Base-by-base conservation (phyloP, 768 basidiomycete species). In the Trametes cinnabarina region DNA sequence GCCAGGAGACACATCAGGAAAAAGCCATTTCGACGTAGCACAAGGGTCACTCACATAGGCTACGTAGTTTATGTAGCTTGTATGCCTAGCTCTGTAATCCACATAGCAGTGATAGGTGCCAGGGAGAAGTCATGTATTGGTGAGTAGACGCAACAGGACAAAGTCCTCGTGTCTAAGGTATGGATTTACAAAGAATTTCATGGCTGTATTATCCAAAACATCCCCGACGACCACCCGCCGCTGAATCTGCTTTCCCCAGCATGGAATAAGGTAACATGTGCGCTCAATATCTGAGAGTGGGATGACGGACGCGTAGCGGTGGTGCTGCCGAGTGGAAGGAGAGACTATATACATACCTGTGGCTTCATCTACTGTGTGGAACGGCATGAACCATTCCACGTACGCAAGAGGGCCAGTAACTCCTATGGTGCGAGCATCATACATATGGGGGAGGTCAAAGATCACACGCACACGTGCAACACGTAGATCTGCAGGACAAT, bases 371-470 rank as follows among this genome's bases (percentile, higher is more conserved):
- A 44, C 20, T 14, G 23, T 25, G 1, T 26, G 39, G 34, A 57
- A 46, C 11, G 48, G 41, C 1, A 49, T 57, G 32, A 57, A 57
- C 56, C 56, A 57, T 14, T 57, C 49, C 30, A 57, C 48, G n/a
- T n/a, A n/a, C n/a, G n/a, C n/a, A n/a, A n/a, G n/a, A n/a, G n/a
- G n/a, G n/a, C n/a, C n/a, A n/a, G n/a, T n/a, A n/a, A n/a, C n/a
- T 20, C 28, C 47, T 22, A 28, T 2, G 15, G 47, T 11, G 8
- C 10, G n/a, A 8, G 25, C 14, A 26, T 41, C 30, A 17, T 49
- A 43, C 0, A 17, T 15, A 4, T 15, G n/a, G 4, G 56, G 56
- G 15, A 51, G 11, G 1, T 35, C n/a, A n/a, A 57, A 57, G 22
- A 57, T 50, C 5, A 40, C 37, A 20, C 56, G 48, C 26, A 57